A percentile compares a stretch with the other conserved stretches of the same genome.
phyloP scores from a whole-genome alignment of 2,329 filamentous ascomycete species.

The Lecanosticta acicola region DNA sequence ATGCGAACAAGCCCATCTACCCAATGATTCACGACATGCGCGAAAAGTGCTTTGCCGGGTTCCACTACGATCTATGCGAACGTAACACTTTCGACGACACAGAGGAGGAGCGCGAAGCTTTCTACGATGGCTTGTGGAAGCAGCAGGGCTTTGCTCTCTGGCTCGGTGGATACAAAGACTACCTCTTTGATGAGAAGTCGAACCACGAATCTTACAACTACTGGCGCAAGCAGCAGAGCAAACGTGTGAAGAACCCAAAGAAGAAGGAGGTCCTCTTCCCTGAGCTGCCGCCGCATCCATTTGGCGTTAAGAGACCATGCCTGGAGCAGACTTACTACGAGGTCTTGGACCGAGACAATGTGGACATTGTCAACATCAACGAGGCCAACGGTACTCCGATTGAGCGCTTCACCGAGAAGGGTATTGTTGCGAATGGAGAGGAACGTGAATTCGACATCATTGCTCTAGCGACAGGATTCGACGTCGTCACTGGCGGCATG shows the following conservation, averaged over 20 bases:
- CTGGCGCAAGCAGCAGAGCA: constrained; percentile 42
- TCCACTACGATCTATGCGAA: constrained; percentile 52
- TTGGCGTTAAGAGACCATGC: constrained; percentile 44
- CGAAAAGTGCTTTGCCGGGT: constrained; percentile 53
- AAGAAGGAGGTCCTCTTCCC: constrained; percentile 46
- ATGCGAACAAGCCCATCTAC: constrained; percentile 38
- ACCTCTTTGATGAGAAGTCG: constrained; percentile 36
- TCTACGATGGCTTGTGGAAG: constrained; percentile 40
- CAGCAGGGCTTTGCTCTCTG: constrained; percentile 31
- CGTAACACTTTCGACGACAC: constrained; percentile 48
- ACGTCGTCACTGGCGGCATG: constrained; percentile 43
- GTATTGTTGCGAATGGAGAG: constrained; percentile 39
- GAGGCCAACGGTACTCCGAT: constrained; percentile 32
- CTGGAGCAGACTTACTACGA: constrained; percentile 47
- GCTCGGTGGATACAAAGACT: constrained; percentile 30
- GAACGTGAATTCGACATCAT: constrained; percentile 44
- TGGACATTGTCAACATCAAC: constrained; percentile 41
- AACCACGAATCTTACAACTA: constrained; percentile 44
- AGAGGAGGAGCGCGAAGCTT: constrained; percentile 39
- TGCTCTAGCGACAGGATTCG: constrained; percentile 44
- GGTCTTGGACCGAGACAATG: constrained; percentile 39
- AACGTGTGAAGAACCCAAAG: constrained; percentile 39
- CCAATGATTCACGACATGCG: constrained; percentile 49
- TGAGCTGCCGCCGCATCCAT: constrained; percentile 40
- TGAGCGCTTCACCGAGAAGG: constrained; percentile 39